phyloP scores from a whole-genome alignment of 2,329 filamentous ascomycete species.

The Didymella lethalis region DNA sequence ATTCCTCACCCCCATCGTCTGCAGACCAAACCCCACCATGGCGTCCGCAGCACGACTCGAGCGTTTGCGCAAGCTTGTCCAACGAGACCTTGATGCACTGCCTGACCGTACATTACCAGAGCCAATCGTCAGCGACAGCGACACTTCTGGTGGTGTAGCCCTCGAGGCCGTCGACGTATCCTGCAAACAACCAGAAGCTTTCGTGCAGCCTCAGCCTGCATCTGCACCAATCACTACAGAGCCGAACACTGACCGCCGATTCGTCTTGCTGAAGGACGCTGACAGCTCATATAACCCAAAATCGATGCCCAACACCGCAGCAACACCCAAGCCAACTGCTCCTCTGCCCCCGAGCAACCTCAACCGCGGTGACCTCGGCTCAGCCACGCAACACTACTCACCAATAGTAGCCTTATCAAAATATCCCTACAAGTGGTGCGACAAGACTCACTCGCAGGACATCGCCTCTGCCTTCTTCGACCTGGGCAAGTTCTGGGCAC shows the following conservation, averaged over 20 bases:
- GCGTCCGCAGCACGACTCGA: conserved; percentile 32
- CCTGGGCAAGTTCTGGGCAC: conserved; percentile 63
- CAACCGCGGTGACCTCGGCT: conserved; percentile 44
- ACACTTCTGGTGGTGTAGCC: conserved; percentile 32
- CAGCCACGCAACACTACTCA: conserved; percentile 49
- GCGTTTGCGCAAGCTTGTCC: conserved; percentile 31
- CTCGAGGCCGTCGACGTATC: conserved; percentile 18
- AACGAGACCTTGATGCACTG: conserved; percentile 37
- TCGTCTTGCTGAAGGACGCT: conserved; percentile 32
- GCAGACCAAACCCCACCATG: conserved; percentile 26
- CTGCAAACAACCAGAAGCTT: conserved; percentile 22
- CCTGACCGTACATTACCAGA: conserved; percentile 29
- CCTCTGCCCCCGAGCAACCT: conserved; percentile 26
- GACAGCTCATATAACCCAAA: conserved; percentile 36
- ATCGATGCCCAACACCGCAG: conserved; percentile 8
- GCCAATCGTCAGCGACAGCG: conserved; percentile 24
- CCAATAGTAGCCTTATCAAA: conserved; percentile 59
- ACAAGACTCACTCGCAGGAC: conserved; percentile 57
- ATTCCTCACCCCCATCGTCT: background rate
- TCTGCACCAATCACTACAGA: background rate
- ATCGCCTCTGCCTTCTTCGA: conserved; percentile 65
- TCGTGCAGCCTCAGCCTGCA: background rate
- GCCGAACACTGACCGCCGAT: conserved; percentile 30
- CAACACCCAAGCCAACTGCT: background rate
- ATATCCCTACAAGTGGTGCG: conserved; percentile 69